Conservation (phyloP, 441 rosid genomes). For the Codiaeum variegatum region DNA sequence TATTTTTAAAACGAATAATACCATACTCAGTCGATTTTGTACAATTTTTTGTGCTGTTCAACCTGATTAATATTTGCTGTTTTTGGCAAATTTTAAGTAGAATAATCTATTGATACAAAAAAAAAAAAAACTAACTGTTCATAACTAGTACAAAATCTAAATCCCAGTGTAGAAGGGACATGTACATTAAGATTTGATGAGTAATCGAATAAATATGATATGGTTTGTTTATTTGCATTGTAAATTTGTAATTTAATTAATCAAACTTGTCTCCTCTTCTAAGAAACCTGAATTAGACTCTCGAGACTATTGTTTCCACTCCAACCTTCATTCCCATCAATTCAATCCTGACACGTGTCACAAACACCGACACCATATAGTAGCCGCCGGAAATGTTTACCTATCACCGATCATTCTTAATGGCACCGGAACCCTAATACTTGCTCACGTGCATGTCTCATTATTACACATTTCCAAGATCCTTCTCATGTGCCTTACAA, state of each 20-base stretch:
- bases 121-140: too few species aligned
- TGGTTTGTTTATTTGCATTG: too few species aligned
- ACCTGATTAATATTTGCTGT: too few species aligned
- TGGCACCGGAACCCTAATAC: constrained; percentile 30
- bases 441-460: constrained; percentile 32
- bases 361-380: constrained; percentile 41
- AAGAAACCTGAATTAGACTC: constrained; percentile 28
- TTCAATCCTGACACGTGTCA: constrained; percentile 14
- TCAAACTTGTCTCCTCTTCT: constrained; percentile 24
- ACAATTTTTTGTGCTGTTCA: too few species aligned
- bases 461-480: constrained; percentile 22
- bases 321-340: constrained; percentile 23
- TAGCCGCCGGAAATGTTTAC: constrained; percentile 36
- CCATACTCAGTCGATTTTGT: too few species aligned
- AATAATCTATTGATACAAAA: too few species aligned
- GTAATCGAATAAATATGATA: not conserved
- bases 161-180: not conserved
- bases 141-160: not conserved
- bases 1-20: too few species aligned
- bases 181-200: not conserved
- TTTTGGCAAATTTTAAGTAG: too few species aligned
- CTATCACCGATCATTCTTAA: constrained; percentile 26
- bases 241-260: too few species aligned
- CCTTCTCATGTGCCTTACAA: not conserved
- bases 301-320: constrained; percentile 50